Conservation (phyloP, 352 stramenopile genomes). For the Phytophthora parvispora region DNA sequence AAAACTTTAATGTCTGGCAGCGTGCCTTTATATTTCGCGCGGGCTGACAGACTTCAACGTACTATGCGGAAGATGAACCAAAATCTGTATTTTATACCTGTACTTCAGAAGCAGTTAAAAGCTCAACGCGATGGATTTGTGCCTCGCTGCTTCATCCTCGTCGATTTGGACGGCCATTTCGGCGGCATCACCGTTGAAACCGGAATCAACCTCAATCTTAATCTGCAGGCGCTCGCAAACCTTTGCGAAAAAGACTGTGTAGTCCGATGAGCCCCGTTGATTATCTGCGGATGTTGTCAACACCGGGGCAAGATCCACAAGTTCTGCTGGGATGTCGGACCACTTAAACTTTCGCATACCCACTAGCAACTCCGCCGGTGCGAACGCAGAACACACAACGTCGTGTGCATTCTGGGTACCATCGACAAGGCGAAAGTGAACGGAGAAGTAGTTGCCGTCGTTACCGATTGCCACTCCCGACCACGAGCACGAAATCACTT, state of each 20-base stretch:
- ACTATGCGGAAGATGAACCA: conserved; percentile 5
- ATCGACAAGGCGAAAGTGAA: conserved; percentile 23
- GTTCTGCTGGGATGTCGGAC: conserved; percentile 21
- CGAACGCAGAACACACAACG: conserved; percentile 37
- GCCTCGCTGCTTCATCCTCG: neutral
- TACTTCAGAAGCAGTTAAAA: conserved; percentile 9
- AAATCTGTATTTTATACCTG: conserved; percentile 11
- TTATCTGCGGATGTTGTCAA: neutral
- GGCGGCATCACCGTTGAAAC: neutral
- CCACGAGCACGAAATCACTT: conserved; percentile 8
- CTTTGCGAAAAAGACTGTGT: conserved; percentile 13
- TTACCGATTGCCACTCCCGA: conserved; percentile 5
- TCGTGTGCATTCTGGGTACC: neutral
- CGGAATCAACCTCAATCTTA: neutral
- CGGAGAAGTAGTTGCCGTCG: conserved; percentile 18
- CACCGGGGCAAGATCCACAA: conserved; percentile 1
- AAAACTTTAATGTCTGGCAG: too few relatives aligned
- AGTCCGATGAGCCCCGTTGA: neutral
- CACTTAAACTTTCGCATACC: conserved; percentile 11
- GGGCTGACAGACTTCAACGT: too few relatives aligned
- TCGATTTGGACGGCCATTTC: neutral
- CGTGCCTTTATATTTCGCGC: neutral
- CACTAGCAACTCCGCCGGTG: conserved; percentile 27
- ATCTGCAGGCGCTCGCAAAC: conserved; percentile 20
- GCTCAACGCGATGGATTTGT: conserved; percentile 9